These are phyloP conservation scores for Euphorbia peplus DNA, from an alignment of 345 rosid species.

Conservation along the genomic window DNA sequence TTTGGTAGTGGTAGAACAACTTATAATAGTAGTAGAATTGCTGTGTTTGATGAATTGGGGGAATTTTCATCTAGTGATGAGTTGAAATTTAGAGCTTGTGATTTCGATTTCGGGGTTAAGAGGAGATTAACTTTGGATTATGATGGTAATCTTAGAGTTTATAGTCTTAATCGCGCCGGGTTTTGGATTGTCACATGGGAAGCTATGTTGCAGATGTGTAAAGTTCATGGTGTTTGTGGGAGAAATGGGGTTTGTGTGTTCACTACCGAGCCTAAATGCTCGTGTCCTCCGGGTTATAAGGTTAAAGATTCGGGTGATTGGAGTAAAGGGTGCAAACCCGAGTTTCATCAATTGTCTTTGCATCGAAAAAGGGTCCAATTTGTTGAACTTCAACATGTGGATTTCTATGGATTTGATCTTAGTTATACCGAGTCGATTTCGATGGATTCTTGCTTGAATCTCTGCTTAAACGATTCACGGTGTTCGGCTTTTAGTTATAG, in stretches of 20 bases:
- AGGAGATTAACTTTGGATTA: slow-evolving; percentile 40
- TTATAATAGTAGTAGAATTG: slow-evolving; percentile 37
- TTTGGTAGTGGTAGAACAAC: slow-evolving; percentile 23
- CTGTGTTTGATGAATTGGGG: slow-evolving; percentile 35
- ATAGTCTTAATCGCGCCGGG: slow-evolving; percentile 32
- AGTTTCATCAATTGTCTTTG: slow-evolving; percentile 25
- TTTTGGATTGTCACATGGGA: slow-evolving; percentile 38
- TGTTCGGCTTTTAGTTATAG: slow-evolving; percentile 41
- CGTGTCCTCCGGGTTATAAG: slow-evolving; percentile 46
- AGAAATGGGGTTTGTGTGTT: slow-evolving; percentile 40
- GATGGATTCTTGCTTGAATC: slow-evolving; percentile 27
- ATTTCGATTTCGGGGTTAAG: slow-evolving; percentile 28
- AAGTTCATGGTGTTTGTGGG: slow-evolving; percentile 45
- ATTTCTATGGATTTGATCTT: slow-evolving; percentile 41
- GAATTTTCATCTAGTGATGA: slow-evolving; percentile 33
- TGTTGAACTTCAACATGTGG: slow-evolving; percentile 21
- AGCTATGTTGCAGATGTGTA: slow-evolving; percentile 26
- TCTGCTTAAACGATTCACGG: slow-evolving; percentile 32
- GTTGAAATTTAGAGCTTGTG: slow-evolving; percentile 34
- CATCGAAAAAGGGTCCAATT: slow-evolving; percentile 22
- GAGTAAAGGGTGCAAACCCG: slow-evolving; percentile 46
- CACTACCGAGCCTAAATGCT: slow-evolving; percentile 35
- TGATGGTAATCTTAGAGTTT: slow-evolving; percentile 46
- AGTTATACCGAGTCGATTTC: background rate
- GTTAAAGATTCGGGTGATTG: slow-evolving; percentile 26